Evolutionary conservation across 2,329 filamentous ascomycete species (phyloP).

Genomic region (Lizonia empirigonia): DNA sequence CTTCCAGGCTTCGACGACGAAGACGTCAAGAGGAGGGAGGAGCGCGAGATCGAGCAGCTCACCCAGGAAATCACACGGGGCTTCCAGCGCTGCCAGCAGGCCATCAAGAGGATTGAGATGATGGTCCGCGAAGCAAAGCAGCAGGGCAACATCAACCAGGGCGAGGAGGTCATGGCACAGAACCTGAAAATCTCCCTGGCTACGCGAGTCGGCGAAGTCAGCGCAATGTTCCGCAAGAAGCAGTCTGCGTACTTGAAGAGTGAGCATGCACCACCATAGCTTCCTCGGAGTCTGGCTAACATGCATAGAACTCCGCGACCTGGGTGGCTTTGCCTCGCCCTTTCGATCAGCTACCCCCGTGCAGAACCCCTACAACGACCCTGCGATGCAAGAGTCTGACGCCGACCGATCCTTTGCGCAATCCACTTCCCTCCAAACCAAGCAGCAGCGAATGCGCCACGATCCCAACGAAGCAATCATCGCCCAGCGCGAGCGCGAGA

Average conservation of each 20-base stretch:
- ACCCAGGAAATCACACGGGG: conserved; percentile 87
- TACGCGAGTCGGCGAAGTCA: conserved; percentile 85
- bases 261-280: conserved; percentile 49
- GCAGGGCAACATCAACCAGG: conserved; percentile 72
- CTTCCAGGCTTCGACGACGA: conserved; percentile 97
- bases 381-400: conserved; percentile 85
- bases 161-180: conserved; percentile 93
- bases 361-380: conserved; percentile 76
- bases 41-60: conserved; percentile 85
- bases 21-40: conserved; percentile 82
- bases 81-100: conserved; percentile 88
- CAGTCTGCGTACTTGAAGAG: conserved; percentile 96
- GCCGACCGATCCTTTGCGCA: conserved; percentile 92
- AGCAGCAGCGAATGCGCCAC: conserved; percentile 64
- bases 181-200: conserved; percentile 95
- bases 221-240: conserved; percentile 92
- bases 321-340: conserved; percentile 57
- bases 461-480: conserved; percentile 78
- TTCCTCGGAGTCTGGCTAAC: conserved; percentile 19
- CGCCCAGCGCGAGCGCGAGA: conserved; percentile 90
- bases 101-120: conserved; percentile 83
- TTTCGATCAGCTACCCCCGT: conserved; percentile 52
- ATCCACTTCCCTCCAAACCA: conserved; percentile 80
- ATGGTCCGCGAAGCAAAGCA: conserved; percentile 83
- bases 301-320: conserved; percentile 49